Evolutionary conservation across 495 filamentous ascomycete species (phyloP), one percentile per base, ranked within the genome.

Genomic region (Thermochaetoides thermophila): DNA sequence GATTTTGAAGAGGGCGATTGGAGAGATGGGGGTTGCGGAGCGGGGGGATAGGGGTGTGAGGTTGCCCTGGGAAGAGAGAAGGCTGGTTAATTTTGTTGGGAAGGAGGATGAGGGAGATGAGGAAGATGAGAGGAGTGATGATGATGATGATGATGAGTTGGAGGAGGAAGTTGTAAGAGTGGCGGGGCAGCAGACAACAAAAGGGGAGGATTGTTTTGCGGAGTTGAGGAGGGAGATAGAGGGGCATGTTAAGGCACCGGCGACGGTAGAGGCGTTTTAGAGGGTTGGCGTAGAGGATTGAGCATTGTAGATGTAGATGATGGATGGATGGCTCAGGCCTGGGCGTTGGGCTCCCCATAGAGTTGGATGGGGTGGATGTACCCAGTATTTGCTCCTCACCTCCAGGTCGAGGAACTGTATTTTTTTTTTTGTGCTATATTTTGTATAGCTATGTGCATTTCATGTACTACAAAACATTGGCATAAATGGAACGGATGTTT

Each of bases 1-100:
- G 17, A 52, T 56, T 21, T 48, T 54, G 50, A 31, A 29, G 35
- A 29, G 42, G 17, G 45, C 50, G 16, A 48, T 48, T 13, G 19
- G 37, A 6, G 43, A 48, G 22, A 38, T 31, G 6, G 35, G 37
- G 10, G 13, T 26, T 16, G 14, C 21, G 18, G 37, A 37, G 22
- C 48, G 50, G 5, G 39, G 50, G 13, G 45, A 48, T 38, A 40
- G 27, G 3, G 42, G 35, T 7, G 33, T 47, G 6, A 33, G 45
- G 3, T 49, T 45, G 48, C n/a, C n/a, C n/a, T n/a, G n/a, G 22
- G 39, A 12, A n/a, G 17, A 35, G 7, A 17, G 11, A 24, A 24
- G 21, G 21, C 13, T 6, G 5, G 30, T 24, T 21, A 24, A n/a
- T n/a, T n/a, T n/a, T n/a, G 18, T 25, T 7, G 16, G 32, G 9